These are phyloP conservation scores for Candida mesenterica DNA, from an alignment of 1,139 yeast genomes.

Conservation along the genomic window DNA sequence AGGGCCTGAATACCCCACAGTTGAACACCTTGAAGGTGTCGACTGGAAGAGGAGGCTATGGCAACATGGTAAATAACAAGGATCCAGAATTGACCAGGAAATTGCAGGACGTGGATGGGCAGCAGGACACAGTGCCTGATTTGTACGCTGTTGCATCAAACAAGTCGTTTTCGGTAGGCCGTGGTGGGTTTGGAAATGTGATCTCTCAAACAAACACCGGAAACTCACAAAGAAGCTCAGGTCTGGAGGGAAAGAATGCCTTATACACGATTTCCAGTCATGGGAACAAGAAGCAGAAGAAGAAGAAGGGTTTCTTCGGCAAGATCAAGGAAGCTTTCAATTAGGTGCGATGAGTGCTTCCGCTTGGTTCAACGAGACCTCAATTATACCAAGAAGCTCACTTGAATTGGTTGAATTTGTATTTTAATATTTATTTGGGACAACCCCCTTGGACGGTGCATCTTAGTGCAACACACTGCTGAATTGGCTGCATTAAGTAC, in stretches of 20 bases:
- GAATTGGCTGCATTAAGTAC: too few species aligned
- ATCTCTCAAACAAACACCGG: slow-evolving; percentile 20
- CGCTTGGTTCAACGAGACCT: too few species aligned
- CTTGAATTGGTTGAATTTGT: too few species aligned
- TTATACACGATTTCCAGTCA: slow-evolving; percentile 18
- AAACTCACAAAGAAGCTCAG: slow-evolving; percentile 8
- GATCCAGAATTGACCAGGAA: slow-evolving; percentile 62
- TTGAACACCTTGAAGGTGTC: slow-evolving; percentile 57
- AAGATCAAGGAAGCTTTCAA: slow-evolving; percentile 33
- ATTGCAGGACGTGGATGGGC: slow-evolving; percentile 66
- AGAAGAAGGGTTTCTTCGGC: slow-evolving; percentile 27
- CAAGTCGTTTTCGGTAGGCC: slow-evolving; percentile 41
- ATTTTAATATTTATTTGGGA: too few species aligned
- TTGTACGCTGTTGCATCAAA: slow-evolving; percentile 38
- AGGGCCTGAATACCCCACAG: slow-evolving; percentile 65
- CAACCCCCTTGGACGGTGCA: too few species aligned
- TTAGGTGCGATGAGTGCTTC: slow-evolving; percentile 5
- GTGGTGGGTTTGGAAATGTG: slow-evolving; percentile 54
- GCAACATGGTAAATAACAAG: slow-evolving; percentile 68
- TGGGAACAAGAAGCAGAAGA: slow-evolving; percentile 14
- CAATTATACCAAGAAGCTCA: too few species aligned
- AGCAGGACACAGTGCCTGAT: slow-evolving; percentile 22
- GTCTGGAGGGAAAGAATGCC: slow-evolving; percentile 11
- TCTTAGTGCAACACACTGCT: too few species aligned
- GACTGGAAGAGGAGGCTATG: slow-evolving; percentile 82